A percentile compares a stretch with the other conserved stretches of the same genome.
phyloP scores from a whole-genome alignment of 805 yeast species.

The Kazachstania bromeliacearum region DNA sequence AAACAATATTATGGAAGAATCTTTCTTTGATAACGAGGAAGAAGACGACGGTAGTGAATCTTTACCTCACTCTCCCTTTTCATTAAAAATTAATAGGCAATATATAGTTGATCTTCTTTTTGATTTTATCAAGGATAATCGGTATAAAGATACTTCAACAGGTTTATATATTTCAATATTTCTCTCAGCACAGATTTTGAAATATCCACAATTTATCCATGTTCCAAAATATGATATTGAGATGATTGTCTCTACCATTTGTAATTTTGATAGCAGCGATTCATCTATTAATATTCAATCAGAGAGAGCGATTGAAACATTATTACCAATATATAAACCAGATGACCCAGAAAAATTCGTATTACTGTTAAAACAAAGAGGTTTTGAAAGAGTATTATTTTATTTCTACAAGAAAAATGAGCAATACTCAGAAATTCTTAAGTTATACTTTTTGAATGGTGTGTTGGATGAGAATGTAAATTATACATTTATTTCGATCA shows the following conservation, averaged over 20 bases:
- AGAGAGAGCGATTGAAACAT: constrained; percentile 65
- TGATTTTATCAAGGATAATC: constrained; percentile 38
- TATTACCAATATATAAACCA: constrained; percentile 60
- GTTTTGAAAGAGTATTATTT: constrained; percentile 19
- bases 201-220: constrained; percentile 73
- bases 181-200: constrained; percentile 71
- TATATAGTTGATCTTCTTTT: constrained; percentile 64
- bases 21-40: constrained; percentile 53
- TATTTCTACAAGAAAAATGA: constrained; percentile 13
- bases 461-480: not conserved
- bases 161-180: constrained; percentile 48
- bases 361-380: constrained; percentile 14
- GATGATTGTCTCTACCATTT: constrained; percentile 40
- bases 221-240: constrained; percentile 52
- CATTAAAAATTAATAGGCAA: constrained; percentile 49
- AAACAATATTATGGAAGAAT: constrained; percentile 79
- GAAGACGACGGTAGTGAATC: constrained; percentile 9
- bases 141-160: constrained; percentile 23
- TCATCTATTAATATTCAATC: constrained; percentile 40
- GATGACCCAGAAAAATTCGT: constrained; percentile 38
- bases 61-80: not conserved
- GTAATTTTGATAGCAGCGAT: constrained; percentile 30
- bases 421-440: not conserved
- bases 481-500: not conserved
- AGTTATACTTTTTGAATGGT: not conserved